These are phyloP conservation scores for Schizothecium vesticola DNA, from an alignment of 495 filamentous ascomycete species.

Conservation along the genomic window DNA sequence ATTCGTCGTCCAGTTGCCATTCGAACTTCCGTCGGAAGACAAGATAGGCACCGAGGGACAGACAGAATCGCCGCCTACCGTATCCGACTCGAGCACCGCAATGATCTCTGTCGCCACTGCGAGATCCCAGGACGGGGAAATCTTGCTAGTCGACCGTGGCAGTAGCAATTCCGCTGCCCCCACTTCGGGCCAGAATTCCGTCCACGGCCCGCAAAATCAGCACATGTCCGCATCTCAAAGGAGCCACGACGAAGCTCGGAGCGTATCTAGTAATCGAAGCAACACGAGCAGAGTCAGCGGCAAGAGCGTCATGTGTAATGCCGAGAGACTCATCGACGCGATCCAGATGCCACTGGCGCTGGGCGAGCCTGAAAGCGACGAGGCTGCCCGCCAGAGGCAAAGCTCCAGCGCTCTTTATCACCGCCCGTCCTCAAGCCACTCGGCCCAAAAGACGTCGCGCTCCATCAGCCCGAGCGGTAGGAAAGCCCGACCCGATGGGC, in stretches of 20 bases:
- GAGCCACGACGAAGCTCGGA: constrained; percentile 39
- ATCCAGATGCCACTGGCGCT: constrained; percentile 58
- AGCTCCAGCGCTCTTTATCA: constrained; percentile 12
- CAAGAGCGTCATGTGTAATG: constrained; percentile 59
- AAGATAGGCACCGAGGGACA: constrained; percentile 26
- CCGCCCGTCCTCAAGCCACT: background rate
- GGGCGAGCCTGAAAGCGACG: constrained; percentile 34
- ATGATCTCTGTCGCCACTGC: constrained; percentile 30
- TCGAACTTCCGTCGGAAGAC: constrained; percentile 50
- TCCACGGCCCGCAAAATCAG: background rate
- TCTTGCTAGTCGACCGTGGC: constrained; percentile 50
- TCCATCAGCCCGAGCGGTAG: constrained; percentile 17
- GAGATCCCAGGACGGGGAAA: constrained; percentile 44
- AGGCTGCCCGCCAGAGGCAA: constrained; percentile 8
- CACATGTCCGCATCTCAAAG: constrained; percentile 7
- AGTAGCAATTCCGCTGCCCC: constrained; percentile 27
- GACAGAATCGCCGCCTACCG: background rate
- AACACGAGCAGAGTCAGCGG: constrained; percentile 39
- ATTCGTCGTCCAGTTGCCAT: constrained; percentile 69
- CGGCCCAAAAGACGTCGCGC: constrained; percentile 4
- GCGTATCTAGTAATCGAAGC: constrained; percentile 50
- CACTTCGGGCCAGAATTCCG: background rate
- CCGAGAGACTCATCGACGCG: constrained; percentile 69
- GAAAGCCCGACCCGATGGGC: constrained; percentile 6
- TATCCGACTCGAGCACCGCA: constrained; percentile 16